Percentiles rank a stretch among this genome's conserved stretches.
These are phyloP conservation scores for Chaetomiaceae sp. DNA, from an alignment of 2,329 filamentous ascomycete species.

Conservation along the genomic window DNA sequence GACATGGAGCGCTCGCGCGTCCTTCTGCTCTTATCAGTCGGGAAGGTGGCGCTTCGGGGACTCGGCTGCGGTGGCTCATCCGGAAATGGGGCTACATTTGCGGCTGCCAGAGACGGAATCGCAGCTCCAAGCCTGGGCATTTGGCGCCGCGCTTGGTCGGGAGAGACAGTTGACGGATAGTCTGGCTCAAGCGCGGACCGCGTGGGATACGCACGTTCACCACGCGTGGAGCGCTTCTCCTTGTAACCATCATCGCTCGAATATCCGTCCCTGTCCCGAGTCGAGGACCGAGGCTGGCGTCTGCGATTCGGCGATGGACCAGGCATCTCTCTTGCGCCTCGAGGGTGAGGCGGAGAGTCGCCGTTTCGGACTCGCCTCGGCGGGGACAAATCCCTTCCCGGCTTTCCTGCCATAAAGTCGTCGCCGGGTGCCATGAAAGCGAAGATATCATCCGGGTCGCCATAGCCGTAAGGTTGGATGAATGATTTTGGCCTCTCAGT, in stretches of 20 bases:
- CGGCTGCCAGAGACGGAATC: slow-evolving; percentile 31
- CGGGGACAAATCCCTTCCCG: slow-evolving; percentile 20
- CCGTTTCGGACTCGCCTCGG: slow-evolving; percentile 32
- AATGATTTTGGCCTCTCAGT: slow-evolving; percentile 13
- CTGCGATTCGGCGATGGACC: slow-evolving; percentile 29
- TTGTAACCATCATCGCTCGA: slow-evolving; percentile 39
- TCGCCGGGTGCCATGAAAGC: slow-evolving; percentile 24
- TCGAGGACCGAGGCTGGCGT: slow-evolving; percentile 24
- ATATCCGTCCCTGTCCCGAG: slow-evolving; percentile 34
- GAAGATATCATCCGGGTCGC: slow-evolving; percentile 23
- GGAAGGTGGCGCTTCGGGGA: slow-evolving; percentile 25
- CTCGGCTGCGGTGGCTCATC: slow-evolving; percentile 19
- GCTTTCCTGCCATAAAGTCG: slow-evolving; percentile 16
- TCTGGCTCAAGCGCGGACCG: slow-evolving; percentile 18
- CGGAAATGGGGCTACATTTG: slow-evolving; percentile 18
- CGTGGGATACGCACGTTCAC: slow-evolving; percentile 13
- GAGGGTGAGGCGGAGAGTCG: slow-evolving; percentile 29
- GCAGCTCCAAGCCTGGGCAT: slow-evolving; percentile 36
- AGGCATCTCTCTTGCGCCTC: slow-evolving; percentile 24
- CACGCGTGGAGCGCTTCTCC: slow-evolving; percentile 28
- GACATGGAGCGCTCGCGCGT: slow-evolving; percentile 26
- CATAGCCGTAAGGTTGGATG: slow-evolving; percentile 9
- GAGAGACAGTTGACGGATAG: slow-evolving; percentile 20
- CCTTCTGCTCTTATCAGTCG: slow-evolving; percentile 18
- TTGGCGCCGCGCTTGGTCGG: slow-evolving; percentile 26